phyloP scores from a whole-genome alignment of 139 green algal genomes.

The Volvox reticuliferus region DNA sequence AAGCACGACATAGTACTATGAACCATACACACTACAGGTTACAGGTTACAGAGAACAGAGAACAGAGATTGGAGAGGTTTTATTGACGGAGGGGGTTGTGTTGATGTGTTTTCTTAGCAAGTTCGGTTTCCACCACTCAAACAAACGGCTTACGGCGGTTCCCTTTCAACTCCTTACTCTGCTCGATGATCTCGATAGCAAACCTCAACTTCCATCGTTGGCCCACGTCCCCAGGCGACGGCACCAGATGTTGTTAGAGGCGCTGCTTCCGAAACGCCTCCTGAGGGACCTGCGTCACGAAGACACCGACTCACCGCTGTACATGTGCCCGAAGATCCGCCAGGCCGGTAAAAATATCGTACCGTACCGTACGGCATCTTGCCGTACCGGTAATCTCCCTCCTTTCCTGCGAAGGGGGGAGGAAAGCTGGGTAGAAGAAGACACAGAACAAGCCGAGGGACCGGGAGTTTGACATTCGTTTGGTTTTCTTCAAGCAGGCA shows the following conservation, averaged over 20 bases:
- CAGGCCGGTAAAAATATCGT: background rate
- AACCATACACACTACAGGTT: too few species aligned
- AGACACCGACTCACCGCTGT: background rate
- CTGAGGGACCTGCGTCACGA: background rate
- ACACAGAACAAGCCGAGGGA: background rate
- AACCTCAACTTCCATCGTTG: background rate
- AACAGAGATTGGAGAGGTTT: too few species aligned
- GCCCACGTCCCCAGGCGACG: background rate
- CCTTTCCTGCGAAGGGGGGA: background rate
- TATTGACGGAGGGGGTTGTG: too few species aligned
- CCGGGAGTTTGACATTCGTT: background rate
- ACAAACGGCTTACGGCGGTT: background rate
- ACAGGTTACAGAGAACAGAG: too few species aligned
- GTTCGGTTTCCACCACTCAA: too few species aligned
- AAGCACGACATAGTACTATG: too few species aligned
- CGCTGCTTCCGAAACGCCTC: background rate
- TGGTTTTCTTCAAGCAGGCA: background rate
- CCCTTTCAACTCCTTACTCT: background rate
- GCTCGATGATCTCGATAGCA: background rate
- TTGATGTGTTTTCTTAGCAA: too few species aligned
- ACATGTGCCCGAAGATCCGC: background rate
- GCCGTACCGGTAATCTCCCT: too few species aligned
- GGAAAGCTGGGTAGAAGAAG: background rate
- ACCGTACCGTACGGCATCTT: too few species aligned
- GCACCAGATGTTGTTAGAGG: constrained; percentile 20